phyloP scores from a whole-genome alignment of 1,284 basidiomycete genomes.

The Sanguinoderma infundibulare region DNA sequence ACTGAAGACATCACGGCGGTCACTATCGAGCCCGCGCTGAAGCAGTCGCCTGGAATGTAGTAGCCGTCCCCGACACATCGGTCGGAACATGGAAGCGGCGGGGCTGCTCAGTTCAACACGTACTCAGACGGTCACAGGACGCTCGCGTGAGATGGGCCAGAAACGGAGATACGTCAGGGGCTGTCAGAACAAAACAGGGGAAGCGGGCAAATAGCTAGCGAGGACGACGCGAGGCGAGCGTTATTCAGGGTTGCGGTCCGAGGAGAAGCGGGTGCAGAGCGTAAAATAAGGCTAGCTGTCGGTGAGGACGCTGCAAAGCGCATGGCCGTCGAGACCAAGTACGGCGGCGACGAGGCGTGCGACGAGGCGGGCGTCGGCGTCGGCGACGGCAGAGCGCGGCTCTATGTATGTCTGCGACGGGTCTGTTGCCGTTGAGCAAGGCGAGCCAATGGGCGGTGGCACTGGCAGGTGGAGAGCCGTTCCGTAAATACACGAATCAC shows the following conservation, averaged over 20 bases:
- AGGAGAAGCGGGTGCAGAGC: neutral
- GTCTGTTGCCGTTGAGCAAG: no score
- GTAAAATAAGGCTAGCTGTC: neutral
- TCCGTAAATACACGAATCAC: conserved; percentile 26
- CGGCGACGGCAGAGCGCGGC: neutral
- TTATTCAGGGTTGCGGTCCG: neutral
- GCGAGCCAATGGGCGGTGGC: neutral
- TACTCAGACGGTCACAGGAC: neutral
- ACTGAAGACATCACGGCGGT: neutral
- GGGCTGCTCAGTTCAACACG: neutral
- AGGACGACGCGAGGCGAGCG: neutral
- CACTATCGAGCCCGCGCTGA: neutral
- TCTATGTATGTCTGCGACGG: no score
- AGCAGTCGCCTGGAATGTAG: neutral
- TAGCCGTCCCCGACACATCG: neutral
- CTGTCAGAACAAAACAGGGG: neutral
- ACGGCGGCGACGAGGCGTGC: neutral
- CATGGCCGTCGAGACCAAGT: neutral
- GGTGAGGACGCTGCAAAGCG: neutral
- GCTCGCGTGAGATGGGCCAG: neutral
- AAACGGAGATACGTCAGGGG: neutral
- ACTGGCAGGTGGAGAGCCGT: conserved; percentile 11
- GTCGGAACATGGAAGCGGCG: conserved; percentile 1
- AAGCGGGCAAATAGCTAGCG: neutral
- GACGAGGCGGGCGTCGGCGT: neutral